Evolutionary conservation across 108 stramenopile genomes (phyloP), one percentile per base, ranked within the genome.

Genomic region (Skeletonema marinoi): DNA sequence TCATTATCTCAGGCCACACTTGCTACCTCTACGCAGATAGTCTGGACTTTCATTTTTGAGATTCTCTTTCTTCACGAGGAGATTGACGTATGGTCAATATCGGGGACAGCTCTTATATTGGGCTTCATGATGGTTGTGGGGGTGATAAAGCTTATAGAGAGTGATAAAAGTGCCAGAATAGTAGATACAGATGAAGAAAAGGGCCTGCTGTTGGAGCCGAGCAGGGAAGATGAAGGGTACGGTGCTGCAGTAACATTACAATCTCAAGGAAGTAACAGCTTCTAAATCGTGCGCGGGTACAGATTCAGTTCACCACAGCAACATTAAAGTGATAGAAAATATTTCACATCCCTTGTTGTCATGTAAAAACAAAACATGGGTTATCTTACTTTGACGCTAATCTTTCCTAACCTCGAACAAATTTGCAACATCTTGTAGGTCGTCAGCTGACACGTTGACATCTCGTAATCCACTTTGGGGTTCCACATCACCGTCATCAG

Each of bases 1-100:
- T 46, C 0, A 5, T n/a, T 30, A 54, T 32, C 3, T 64, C 71
- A 80, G 79, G 75, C 76, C 36, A 82, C 81, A 44, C 60, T 82
- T 41, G 81, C 71, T 7, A 82, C 81, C 10, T 65, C 67, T n/a
- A 82, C 81, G 54, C 81, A 82, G 38, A 82, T 82, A 44, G 73
- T 74, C 2, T 82, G 81, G 81, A 82, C 81, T 8, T 82, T 72
- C 50, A 58, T 82, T 25, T 82, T 82, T 73, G 81, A 82, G 38
- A 38, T 82, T 13, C 31, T 70, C 5, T 67, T 82, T 32, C 54
- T 82, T 16, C 81, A 82, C 71, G 81, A 78, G 42, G 25, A 42
- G 31, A 48, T 82, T 38, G 32, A 74, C 33, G 0, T 66, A 19
- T 82, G 81, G 81, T 72, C 70, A 6, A 16, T 82, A 44, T 71